These are phyloP conservation scores for Pseudofabraea citricarpa DNA, from an alignment of 2,329 filamentous ascomycete genomes.

Conservation along the genomic window DNA sequence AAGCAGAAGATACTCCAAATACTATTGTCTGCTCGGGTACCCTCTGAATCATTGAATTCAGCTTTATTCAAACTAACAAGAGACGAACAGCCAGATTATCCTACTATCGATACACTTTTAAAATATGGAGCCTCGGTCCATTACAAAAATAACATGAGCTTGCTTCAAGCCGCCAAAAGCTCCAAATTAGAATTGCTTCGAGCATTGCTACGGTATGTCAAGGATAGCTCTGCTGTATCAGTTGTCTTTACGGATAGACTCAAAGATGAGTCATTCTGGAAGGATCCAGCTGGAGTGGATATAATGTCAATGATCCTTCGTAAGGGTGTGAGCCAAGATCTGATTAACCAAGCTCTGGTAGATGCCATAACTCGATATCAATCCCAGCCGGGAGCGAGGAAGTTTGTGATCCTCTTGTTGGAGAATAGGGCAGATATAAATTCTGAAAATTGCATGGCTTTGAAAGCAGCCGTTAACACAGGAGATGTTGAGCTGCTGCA, in stretches of 20 bases:
- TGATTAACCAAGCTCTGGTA: slow-evolving; percentile 47
- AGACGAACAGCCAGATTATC: slow-evolving; percentile 42
- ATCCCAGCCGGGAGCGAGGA: slow-evolving; percentile 40
- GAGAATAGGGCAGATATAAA: slow-evolving; percentile 48
- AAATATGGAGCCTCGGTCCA: slow-evolving; percentile 39
- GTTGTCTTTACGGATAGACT: slow-evolving; percentile 8
- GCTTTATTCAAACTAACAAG: slow-evolving; percentile 35
- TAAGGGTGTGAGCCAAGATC: slow-evolving; percentile 43
- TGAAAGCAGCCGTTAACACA: slow-evolving; percentile 48
- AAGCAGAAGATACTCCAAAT: slow-evolving; percentile 8
- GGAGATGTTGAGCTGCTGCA: slow-evolving; percentile 45
- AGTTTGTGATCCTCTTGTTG: slow-evolving; percentile 45
- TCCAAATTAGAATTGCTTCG: slow-evolving; percentile 6
- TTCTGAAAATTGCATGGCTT: slow-evolving; percentile 46
- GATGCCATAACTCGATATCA: slow-evolving; percentile 43
- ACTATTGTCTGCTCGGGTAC: too few species aligned
- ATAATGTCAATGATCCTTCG: slow-evolving; percentile 42
- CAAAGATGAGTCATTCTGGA: slow-evolving; percentile 11
- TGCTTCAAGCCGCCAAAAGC: slow-evolving; percentile 7
- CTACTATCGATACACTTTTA: slow-evolving; percentile 31
- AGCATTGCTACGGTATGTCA: slow-evolving; percentile 10
- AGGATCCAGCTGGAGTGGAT: slow-evolving; percentile 4
- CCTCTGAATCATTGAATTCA: too few species aligned
- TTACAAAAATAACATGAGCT: slow-evolving; percentile 9
- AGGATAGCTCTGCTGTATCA: slow-evolving; percentile 9